phyloP scores from a whole-genome alignment of 192 early-diverging fungal species.

The Dissophora globulifera region DNA sequence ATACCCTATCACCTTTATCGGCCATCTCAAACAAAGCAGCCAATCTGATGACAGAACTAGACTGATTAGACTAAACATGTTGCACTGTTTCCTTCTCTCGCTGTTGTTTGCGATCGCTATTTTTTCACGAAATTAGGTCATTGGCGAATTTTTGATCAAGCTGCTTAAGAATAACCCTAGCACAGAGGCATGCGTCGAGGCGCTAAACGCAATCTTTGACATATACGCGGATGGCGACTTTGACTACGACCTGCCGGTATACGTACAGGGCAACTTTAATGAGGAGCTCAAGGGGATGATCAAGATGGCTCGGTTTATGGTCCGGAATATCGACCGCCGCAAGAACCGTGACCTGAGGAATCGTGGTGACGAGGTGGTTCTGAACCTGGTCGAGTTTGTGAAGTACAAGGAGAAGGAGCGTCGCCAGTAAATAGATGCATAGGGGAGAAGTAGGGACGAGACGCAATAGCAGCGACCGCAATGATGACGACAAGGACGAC shows the following conservation, averaged over 20 bases:
- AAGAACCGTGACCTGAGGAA: slow-evolving; percentile 75
- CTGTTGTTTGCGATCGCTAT: background rate
- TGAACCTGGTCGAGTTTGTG: slow-evolving; percentile 88
- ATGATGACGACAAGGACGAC: too few species aligned
- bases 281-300: slow-evolving; percentile 64
- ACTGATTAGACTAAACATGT: too few species aligned
- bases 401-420: slow-evolving; percentile 87
- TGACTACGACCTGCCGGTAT: slow-evolving; percentile 89
- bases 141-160: slow-evolving; percentile 75
- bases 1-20: too few species aligned
- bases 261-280: slow-evolving; percentile 74
- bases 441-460: background rate
- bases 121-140: slow-evolving; percentile 41
- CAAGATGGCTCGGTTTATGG: slow-evolving; percentile 61
- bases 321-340: slow-evolving; percentile 74
- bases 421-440: slow-evolving; percentile 21
- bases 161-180: slow-evolving; percentile 51
- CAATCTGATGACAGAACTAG: too few species aligned
- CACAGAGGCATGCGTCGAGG: slow-evolving; percentile 71
- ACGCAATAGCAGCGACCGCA: background rate
- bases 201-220: slow-evolving; percentile 87
- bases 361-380: slow-evolving; percentile 80
- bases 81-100: background rate
- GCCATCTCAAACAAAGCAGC: too few species aligned
- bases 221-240: slow-evolving; percentile 85